phyloP scores from a whole-genome alignment of 176 grass and related monocot genomes.

The Echinochloa phyllopogon region DNA sequence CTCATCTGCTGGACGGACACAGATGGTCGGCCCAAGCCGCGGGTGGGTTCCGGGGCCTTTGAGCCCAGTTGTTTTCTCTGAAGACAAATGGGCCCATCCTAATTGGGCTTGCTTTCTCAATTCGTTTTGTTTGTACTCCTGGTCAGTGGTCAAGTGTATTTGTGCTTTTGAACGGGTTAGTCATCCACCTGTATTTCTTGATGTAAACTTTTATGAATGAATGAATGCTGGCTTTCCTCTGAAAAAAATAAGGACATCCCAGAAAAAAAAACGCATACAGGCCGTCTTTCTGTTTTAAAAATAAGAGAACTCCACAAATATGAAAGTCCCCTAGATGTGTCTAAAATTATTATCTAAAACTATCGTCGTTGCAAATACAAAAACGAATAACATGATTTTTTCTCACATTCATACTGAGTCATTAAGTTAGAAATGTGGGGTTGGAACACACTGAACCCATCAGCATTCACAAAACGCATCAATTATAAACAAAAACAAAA shows the following conservation, averaged over 20 bases:
- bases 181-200: no score
- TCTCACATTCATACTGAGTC: not conserved
- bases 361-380: not conserved
- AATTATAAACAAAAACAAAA: not conserved
- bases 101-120: not conserved
- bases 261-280: no score
- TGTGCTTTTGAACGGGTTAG: no score
- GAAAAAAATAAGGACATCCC: no score
- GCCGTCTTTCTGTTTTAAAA: no score
- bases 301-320: no score
- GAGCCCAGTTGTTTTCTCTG: not conserved
- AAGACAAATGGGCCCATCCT: not conserved
- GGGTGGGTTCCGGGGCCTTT: not conserved
- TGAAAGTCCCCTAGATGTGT: not conserved
- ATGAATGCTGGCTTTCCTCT: no score
- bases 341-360: not conserved
- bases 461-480: not conserved
- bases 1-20: not conserved
- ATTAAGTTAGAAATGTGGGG: not conserved
- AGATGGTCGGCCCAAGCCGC: not conserved
- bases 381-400: not conserved
- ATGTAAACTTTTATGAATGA: no score
- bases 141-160: no score
- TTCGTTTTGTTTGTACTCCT: not conserved
- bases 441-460: not conserved